phyloP scores from a whole-genome alignment of 192 early-diverging fungal genomes.

The Thamnidium elegans region DNA sequence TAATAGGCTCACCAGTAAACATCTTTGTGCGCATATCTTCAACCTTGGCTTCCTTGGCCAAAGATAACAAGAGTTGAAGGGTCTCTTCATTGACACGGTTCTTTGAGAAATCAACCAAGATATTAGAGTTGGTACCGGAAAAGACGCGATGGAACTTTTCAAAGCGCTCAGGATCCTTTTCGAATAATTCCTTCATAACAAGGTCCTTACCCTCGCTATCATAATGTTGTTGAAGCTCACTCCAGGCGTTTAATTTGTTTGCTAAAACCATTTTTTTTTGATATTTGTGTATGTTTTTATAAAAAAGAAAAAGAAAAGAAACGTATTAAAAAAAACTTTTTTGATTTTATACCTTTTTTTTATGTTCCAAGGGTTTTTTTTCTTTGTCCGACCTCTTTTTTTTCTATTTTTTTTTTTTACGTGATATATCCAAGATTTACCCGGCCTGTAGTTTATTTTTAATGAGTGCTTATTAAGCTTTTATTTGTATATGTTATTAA shows the following conservation, averaged over 20 bases:
- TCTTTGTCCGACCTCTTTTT: neutral
- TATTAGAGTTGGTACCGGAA: slow-evolving; percentile 55
- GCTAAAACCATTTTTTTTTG: slow-evolving; percentile 69
- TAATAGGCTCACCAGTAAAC: slow-evolving; percentile 95
- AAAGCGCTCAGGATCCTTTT: slow-evolving; percentile 74
- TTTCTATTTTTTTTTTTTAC: neutral
- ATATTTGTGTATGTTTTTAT: too few relatives aligned
- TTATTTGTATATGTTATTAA: too few relatives aligned
- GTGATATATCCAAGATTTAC: too few relatives aligned
- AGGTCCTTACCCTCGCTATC: slow-evolving; percentile 69
- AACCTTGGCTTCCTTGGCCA: slow-evolving; percentile 83
- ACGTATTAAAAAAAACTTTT: too few relatives aligned
- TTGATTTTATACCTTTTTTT: neutral
- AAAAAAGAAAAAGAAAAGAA: too few relatives aligned
- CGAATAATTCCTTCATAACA: slow-evolving; percentile 81
- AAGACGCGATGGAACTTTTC: slow-evolving; percentile 74
- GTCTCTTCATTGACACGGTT: slow-evolving; percentile 86
- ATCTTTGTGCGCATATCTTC: slow-evolving; percentile 87
- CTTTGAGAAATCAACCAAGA: slow-evolving; percentile 96
- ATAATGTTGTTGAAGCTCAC: slow-evolving; percentile 88
- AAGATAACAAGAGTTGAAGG: slow-evolving; percentile 71
- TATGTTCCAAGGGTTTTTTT: neutral
- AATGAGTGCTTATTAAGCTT: too few relatives aligned
- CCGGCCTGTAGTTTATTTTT: too few relatives aligned
- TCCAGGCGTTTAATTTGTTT: slow-evolving; percentile 79